Evolutionary conservation across 495 filamentous ascomycete species (phyloP), one percentile per base, ranked within the genome.

Genomic region (Penicillium maclennaniae): DNA sequence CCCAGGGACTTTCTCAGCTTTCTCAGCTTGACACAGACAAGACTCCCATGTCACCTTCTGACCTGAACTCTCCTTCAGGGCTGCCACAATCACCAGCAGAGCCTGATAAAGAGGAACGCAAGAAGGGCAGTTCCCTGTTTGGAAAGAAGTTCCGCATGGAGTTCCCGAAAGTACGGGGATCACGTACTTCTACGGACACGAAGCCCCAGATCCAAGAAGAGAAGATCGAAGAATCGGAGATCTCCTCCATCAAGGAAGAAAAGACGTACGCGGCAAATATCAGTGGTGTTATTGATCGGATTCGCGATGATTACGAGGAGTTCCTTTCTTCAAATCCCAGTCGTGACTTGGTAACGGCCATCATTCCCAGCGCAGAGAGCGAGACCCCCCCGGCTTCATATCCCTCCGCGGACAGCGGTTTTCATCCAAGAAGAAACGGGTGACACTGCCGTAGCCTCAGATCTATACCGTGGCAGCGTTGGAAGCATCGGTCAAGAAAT

Each of bases 371-470:
- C 61, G 67, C 87, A 6, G 83, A 87, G 2, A 88, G 78, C 54
- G 93, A 98, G 59, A 95, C 93, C 1, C 93, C 93, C 93, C 0
- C 82, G 88, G 21, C 68, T 98, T 19, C 84, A 89, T 52, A 85
- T 87, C 16, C 93, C 93, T 0, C 63, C 82, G 17, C 81, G 82
- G 17, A 96, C 90, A 16, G 88, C 85, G 20, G 87, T 98, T 28
- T 88, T 97, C 42, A 90, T 98, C 45, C 95, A 98, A 66, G 93
- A 97, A 65, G 95, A 98, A 62, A 86, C 87, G 0, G 83, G 83
- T 8, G 86, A 87, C 60, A 88, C 87, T 31, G 93, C 92, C 26
- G 93, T 93, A 43, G 92, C 91, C 44, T 87, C 88, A 23, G 93
- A 97, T 73, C 73, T 97, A 6, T 97, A 95, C 65, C 78, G 91